Conservation (phyloP, 106 monocot genomes). For the Xerophyta viscosa region DNA sequence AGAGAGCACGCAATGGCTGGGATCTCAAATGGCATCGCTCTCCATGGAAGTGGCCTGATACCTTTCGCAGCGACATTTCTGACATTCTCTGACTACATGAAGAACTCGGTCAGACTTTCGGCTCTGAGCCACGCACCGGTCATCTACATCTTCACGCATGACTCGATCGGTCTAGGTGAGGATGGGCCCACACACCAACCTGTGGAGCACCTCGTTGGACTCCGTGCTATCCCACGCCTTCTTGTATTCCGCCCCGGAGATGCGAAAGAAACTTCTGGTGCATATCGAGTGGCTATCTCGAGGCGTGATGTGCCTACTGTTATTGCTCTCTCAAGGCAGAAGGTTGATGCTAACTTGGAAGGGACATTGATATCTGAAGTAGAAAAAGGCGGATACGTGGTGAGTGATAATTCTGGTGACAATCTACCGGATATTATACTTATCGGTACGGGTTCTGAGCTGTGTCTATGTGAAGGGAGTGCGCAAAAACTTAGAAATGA, state of each 20-base stretch:
- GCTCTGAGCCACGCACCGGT: slow-evolving; percentile 33
- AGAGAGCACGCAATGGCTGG: slow-evolving; percentile 35
- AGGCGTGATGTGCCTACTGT: slow-evolving; percentile 18
- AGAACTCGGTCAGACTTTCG: slow-evolving; percentile 33
- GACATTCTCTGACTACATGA: slow-evolving; percentile 39
- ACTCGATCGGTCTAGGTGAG: slow-evolving; percentile 36
- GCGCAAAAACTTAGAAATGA: slow-evolving; percentile 19
- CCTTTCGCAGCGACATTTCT: slow-evolving; percentile 36
- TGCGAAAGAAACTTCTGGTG: slow-evolving; percentile 30
- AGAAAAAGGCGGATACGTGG: slow-evolving; percentile 21
- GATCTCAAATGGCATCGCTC: slow-evolving; percentile 36
- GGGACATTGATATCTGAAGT: slow-evolving; percentile 16
- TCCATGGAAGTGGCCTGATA: slow-evolving; percentile 28
- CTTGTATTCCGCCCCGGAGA: slow-evolving; percentile 30
- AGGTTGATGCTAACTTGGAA: slow-evolving; percentile 21
- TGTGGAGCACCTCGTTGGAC: slow-evolving; percentile 20
- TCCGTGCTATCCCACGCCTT: slow-evolving; percentile 25
- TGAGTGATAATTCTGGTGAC: slow-evolving; percentile 24
- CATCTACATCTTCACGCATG: slow-evolving; percentile 26
- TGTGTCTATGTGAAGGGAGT: slow-evolving; percentile 23
- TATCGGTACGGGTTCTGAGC: slow-evolving; percentile 27
- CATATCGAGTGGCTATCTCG: slow-evolving; percentile 20
- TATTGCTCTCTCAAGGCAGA: slow-evolving; percentile 24
- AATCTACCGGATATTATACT: slow-evolving; percentile 21
- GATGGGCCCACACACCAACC: slow-evolving; percentile 36